Evolutionary conservation across 352 stramenopile genomes (phyloP).

Genomic region (Phytophthora colocasiae): DNA sequence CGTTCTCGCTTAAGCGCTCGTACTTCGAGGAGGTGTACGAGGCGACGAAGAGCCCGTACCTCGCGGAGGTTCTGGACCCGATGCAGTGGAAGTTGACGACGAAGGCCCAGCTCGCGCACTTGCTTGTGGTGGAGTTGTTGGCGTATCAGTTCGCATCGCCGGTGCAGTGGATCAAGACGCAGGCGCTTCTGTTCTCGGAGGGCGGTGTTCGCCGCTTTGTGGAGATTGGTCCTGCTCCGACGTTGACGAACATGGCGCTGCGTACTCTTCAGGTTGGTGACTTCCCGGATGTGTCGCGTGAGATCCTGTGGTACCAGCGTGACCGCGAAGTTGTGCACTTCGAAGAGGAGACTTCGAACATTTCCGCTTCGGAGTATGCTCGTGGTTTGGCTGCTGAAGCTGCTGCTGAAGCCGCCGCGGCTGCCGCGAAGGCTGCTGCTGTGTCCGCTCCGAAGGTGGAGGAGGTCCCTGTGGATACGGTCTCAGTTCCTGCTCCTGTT

Average conservation of each 20-base stretch:
- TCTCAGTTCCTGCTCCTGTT: slow-evolving; percentile 17
- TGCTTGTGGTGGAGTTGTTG: slow-evolving; percentile 86
- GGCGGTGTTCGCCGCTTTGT: slow-evolving; percentile 74
- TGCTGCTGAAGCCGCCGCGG: slow-evolving; percentile 52
- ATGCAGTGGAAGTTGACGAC: slow-evolving; percentile 80
- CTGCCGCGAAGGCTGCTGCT: slow-evolving; percentile 52
- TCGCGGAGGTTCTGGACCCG: slow-evolving; percentile 67
- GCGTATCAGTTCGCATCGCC: slow-evolving; percentile 91
- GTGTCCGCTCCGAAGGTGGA: slow-evolving; percentile 36
- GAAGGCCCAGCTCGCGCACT: slow-evolving; percentile 70
- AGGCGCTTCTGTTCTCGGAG: slow-evolving; percentile 74
- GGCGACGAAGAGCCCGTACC: slow-evolving; percentile 73
- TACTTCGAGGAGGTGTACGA: slow-evolving; percentile 84
- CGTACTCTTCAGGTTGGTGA: slow-evolving; percentile 77
- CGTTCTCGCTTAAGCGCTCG: slow-evolving; percentile 77
- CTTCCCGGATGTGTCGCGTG: slow-evolving; percentile 56
- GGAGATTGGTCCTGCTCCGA: slow-evolving; percentile 85
- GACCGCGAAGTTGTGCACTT: slow-evolving; percentile 86
- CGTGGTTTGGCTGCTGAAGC: slow-evolving; percentile 39
- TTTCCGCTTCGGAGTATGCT: slow-evolving; percentile 73
- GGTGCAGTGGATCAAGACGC: slow-evolving; percentile 92
- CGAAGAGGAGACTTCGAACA: slow-evolving; percentile 65
- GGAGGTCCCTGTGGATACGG: slow-evolving; percentile 19
- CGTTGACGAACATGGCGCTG: slow-evolving; percentile 86
- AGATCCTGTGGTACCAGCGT: slow-evolving; percentile 88